phyloP scores from a whole-genome alignment of 306 rosid genomes.

The Erythrophleum fordii region DNA sequence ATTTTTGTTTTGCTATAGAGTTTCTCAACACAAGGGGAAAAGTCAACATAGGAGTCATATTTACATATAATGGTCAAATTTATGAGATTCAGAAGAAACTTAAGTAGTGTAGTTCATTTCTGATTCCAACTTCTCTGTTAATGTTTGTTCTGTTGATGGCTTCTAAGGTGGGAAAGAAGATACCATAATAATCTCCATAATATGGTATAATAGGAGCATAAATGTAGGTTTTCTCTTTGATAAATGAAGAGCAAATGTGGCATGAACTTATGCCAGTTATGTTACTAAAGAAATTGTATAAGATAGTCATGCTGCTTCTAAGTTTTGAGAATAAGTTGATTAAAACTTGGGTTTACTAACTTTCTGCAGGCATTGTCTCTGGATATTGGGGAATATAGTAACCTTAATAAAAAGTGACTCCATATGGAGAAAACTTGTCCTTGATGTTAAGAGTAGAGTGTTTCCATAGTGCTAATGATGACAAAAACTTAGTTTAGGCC shows the following conservation, averaged over 20 bases:
- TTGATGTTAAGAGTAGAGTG: slow-evolving; percentile 49
- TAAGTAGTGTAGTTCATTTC: not conserved
- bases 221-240: slow-evolving; percentile 51
- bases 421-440: slow-evolving; percentile 48
- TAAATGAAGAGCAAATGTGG: slow-evolving; percentile 57
- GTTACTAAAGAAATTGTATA: not conserved
- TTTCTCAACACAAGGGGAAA: slow-evolving; percentile 36
- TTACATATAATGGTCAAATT: slow-evolving; percentile 66
- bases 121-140: slow-evolving; percentile 41
- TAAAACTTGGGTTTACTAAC: not conserved
- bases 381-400: slow-evolving; percentile 53
- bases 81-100: slow-evolving; percentile 49
- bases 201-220: slow-evolving; percentile 40
- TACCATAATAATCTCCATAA: slow-evolving; percentile 48
- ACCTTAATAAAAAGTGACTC: slow-evolving; percentile 37
- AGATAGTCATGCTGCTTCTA: not conserved
- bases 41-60: slow-evolving; percentile 62
- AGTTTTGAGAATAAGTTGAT: not conserved
- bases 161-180: slow-evolving; percentile 77
- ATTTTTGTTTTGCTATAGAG: slow-evolving; percentile 29
- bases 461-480: slow-evolving; percentile 51
- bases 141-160: slow-evolving; percentile 63
- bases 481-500: slow-evolving; percentile 47
- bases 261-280: slow-evolving; percentile 62
- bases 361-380: slow-evolving; percentile 51